These are phyloP conservation scores for Sarocladiaceae sp. DNA, from an alignment of 2,329 filamentous ascomycete species.

Conservation along the genomic window DNA sequence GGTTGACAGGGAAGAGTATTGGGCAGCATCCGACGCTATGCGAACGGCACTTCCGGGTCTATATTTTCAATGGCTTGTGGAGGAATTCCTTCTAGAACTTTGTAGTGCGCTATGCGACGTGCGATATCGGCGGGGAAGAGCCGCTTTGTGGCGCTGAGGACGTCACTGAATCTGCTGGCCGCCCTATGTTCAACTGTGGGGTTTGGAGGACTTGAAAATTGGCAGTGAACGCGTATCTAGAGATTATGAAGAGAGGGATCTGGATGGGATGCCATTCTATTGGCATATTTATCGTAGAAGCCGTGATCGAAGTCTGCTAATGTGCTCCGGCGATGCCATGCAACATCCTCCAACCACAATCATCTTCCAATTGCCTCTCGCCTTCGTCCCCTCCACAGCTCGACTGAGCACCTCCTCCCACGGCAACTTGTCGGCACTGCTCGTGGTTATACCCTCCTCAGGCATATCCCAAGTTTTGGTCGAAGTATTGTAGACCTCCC, in stretches of 20 bases:
- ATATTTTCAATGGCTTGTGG: too few relatives aligned
- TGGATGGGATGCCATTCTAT: not conserved
- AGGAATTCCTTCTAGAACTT: too few relatives aligned
- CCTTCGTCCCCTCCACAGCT: conserved; percentile 32
- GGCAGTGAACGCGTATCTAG: too few relatives aligned
- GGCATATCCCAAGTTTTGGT: conserved; percentile 56
- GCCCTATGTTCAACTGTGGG: too few relatives aligned
- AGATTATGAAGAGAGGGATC: too few relatives aligned
- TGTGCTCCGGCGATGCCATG: conserved; percentile 37
- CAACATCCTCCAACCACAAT: conserved; percentile 52
- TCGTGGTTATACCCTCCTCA: conserved; percentile 13
- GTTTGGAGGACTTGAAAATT: not conserved
- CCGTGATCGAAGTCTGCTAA: conserved; percentile 19
- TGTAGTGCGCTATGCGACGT: not conserved
- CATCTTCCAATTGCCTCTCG: conserved; percentile 35
- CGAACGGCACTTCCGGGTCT: too few relatives aligned
- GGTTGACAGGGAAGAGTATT: too few relatives aligned
- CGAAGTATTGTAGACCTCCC: conserved; percentile 61
- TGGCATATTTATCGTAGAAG: not conserved
- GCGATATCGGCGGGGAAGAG: not conserved
- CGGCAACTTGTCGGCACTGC: conserved; percentile 18
- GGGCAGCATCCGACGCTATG: too few relatives aligned
- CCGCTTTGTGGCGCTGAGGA: too few relatives aligned
- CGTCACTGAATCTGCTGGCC: too few relatives aligned
- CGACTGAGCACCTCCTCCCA: conserved; percentile 44